phyloP scores from a whole-genome alignment of 225 moss, liverwort and hornwort species.

The Anthoceros angustus region DNA sequence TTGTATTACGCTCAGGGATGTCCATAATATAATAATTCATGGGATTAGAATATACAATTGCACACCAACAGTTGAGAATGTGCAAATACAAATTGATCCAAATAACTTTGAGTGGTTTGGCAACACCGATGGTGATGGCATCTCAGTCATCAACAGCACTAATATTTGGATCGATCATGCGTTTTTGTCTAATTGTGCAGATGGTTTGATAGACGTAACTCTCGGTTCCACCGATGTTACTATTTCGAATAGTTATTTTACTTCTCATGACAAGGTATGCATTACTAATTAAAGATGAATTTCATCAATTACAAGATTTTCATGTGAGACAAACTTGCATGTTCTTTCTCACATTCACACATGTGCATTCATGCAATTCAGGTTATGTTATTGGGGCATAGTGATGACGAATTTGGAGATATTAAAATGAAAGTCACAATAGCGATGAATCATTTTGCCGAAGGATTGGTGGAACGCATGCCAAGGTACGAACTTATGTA shows the following conservation, averaged over 20 bases:
- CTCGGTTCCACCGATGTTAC: constrained; percentile 18
- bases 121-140: constrained; percentile 19
- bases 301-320: too few relatives aligned
- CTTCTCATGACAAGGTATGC: constrained; percentile 17
- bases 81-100: constrained; percentile 9
- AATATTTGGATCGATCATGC: constrained; percentile 26
- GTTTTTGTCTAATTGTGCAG: constrained; percentile 15
- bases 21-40: constrained; percentile 22
- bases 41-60: constrained; percentile 22
- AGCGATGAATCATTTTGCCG: constrained; percentile 23
- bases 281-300: neutral
- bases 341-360: too few relatives aligned
- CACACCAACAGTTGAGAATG: constrained; percentile 12
- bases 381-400: constrained; percentile 21
- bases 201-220: constrained; percentile 16
- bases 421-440: constrained; percentile 21
- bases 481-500: too few relatives aligned
- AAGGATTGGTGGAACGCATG: constrained; percentile 12
- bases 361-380: too few relatives aligned
- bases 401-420: constrained; percentile 13
- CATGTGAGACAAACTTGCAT: too few relatives aligned
- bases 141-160: constrained; percentile 13
- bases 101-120: constrained; percentile 7
- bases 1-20: constrained; percentile 17
- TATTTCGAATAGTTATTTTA: constrained; percentile 22